Evolutionary conservation across 257 asterid species (phyloP).

Genomic region (Solanum etuberosum): DNA sequence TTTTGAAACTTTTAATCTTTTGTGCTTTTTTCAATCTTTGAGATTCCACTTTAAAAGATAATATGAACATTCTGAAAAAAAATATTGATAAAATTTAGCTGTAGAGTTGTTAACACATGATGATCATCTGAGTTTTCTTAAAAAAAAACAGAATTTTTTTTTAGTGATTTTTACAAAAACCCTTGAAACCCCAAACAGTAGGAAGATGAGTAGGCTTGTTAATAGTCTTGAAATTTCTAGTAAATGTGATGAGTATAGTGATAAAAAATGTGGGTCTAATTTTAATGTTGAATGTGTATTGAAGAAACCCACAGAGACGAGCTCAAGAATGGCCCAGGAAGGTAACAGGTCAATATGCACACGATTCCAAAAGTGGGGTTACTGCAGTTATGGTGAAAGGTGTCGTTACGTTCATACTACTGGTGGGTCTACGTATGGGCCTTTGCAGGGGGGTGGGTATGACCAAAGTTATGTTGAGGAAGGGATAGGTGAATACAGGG

Average conservation of each 20-base stretch:
- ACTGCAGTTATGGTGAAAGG: slow-evolving; percentile 22
- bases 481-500: background rate
- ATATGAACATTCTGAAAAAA: background rate
- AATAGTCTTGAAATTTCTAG: background rate
- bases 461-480: slow-evolving; percentile 5
- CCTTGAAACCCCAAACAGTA: background rate
- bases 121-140: background rate
- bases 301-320: slow-evolving; percentile 3
- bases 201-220: background rate
- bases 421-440: slow-evolving; percentile 2
- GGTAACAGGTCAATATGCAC: slow-evolving; percentile 17
- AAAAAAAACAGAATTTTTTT: background rate
- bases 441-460: background rate
- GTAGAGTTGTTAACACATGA: background rate
- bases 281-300: background rate
- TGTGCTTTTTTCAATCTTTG: background rate
- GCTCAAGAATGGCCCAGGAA: slow-evolving; percentile 9
- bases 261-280: background rate
- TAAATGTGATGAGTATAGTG: background rate
- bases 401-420: slow-evolving; percentile 27
- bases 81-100: background rate
- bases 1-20: background rate
- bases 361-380: slow-evolving; percentile 20
- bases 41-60: background rate
- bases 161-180: background rate